These are phyloP conservation scores for Podaxis sp. DNA, from an alignment of 768 basidiomycete species.

Conservation along the genomic window DNA sequence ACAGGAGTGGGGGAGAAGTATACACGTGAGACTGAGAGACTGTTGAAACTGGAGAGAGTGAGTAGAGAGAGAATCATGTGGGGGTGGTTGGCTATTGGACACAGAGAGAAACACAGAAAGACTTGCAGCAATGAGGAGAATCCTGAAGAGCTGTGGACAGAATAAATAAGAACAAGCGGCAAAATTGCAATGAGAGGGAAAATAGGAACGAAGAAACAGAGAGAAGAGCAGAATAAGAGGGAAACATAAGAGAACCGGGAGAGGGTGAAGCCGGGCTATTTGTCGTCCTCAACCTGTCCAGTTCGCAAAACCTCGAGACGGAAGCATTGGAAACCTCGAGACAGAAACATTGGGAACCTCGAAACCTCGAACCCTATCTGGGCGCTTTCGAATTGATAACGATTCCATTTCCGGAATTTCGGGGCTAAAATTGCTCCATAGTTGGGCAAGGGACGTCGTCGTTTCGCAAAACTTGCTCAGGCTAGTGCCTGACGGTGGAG, in stretches of 20 bases:
- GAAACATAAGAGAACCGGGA: background rate
- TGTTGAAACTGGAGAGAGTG: too few species aligned
- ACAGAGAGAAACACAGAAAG: background rate
- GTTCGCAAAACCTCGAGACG: background rate
- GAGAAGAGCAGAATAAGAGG: background rate
- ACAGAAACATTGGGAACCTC: background rate
- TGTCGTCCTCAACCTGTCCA: background rate
- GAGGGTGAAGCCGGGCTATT: background rate
- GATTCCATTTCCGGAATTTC: background rate
- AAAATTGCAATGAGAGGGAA: background rate
- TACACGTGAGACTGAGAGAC: background rate
- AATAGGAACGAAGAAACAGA: background rate
- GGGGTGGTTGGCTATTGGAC: background rate
- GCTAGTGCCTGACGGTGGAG: background rate
- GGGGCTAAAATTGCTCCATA: background rate
- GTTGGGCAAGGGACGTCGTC: background rate
- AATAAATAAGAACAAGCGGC: background rate
- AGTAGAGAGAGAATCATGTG: background rate
- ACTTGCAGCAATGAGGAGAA: background rate
- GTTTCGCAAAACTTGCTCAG: background rate
- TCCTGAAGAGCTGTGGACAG: slow-evolving; percentile 1
- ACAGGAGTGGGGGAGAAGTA: background rate
- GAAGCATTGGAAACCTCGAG: background rate
- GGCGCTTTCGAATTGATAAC: background rate
- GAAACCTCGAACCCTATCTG: background rate